Base-by-base conservation (phyloP, 2,329 filamentous ascomycete species). In the Berkeleyomyces basicola region DNA sequence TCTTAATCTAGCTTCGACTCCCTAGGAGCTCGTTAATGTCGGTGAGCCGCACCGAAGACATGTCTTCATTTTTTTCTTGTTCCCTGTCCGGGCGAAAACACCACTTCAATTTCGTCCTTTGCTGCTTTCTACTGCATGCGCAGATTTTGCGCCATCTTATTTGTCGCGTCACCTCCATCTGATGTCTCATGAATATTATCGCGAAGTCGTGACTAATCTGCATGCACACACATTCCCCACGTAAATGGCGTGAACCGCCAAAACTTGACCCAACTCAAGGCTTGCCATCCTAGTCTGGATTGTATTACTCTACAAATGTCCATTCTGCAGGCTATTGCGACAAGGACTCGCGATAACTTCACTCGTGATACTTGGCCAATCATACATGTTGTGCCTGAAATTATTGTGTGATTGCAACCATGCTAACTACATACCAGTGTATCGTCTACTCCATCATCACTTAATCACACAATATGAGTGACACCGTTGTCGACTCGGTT, bases 21-120 rank as follows among this genome's bases (percentile, higher is more conserved):
- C 49, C 49, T 53, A 7, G 49, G 37, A 37, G 49, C 49, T 53
- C 49, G 72, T 74, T 58, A 62, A 62, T 61, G 60, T 62, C 23
- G 58, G 60, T 62, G 51, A 36, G 37, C 44, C 43, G n/a, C n/a
- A 46, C 43, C 39, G 10, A 36, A 60, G 40, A 36, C 42, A 14
- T 7, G 37, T 2, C 31, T 46, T 4, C 3, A 5, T 60, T 47
- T n/a, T 49, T 40, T 60, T 39, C n/a, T 33, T 42, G 7, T 59
- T 43, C 11, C 11, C 14, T 31, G 33, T 37, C 49, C 49, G 9
- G 16, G 9, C 7, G 49, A 53, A 14, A 4, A 31, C 49, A 37
- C 23, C 23, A 23, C 23, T 23, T 23, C 23, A 23, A 23, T 23
- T 23, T 23, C 23, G 23, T 2, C 23, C 23, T 23, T 23, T 23